Conservation (phyloP, 116 monocot species). For the Trichopus zeylanicus region DNA sequence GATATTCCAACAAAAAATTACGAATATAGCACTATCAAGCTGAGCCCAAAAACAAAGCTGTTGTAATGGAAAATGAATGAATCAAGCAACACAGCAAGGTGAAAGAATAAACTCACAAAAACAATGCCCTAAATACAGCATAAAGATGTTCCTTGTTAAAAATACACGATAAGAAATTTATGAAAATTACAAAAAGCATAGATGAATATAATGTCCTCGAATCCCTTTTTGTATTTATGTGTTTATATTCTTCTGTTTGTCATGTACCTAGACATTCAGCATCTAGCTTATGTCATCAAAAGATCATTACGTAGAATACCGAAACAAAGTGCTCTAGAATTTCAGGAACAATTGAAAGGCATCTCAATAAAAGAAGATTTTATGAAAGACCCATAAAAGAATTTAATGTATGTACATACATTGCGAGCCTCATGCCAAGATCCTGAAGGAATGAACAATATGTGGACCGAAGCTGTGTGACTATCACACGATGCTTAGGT, state of each 20-base stretch:
- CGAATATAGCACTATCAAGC: neutral
- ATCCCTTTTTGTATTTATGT: too few relatives aligned
- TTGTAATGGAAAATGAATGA: neutral
- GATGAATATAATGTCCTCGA: too few relatives aligned
- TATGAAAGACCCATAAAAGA: neutral
- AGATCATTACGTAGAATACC: too few relatives aligned
- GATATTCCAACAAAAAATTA: neutral
- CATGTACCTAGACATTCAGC: neutral
- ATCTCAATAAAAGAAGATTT: neutral
- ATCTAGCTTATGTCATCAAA: too few relatives aligned
- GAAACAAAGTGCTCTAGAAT: too few relatives aligned
- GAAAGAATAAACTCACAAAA: neutral
- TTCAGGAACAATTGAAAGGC: neutral
- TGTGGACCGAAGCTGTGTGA: constrained; percentile 52
- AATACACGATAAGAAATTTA: neutral
- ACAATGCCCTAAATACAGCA: neutral
- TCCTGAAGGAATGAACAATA: constrained; percentile 75
- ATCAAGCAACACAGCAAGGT: neutral
- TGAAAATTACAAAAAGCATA: too few relatives aligned
- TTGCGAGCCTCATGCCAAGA: constrained; percentile 53
- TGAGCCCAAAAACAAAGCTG: neutral
- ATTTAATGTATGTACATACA: neutral
- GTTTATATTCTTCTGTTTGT: neutral
- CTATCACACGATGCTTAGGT: too few relatives aligned
- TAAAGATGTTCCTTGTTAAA: neutral